Evolutionary conservation across 805 yeast genomes (phyloP).

Genomic region (Groenewaldozyma salmanticensis): DNA sequence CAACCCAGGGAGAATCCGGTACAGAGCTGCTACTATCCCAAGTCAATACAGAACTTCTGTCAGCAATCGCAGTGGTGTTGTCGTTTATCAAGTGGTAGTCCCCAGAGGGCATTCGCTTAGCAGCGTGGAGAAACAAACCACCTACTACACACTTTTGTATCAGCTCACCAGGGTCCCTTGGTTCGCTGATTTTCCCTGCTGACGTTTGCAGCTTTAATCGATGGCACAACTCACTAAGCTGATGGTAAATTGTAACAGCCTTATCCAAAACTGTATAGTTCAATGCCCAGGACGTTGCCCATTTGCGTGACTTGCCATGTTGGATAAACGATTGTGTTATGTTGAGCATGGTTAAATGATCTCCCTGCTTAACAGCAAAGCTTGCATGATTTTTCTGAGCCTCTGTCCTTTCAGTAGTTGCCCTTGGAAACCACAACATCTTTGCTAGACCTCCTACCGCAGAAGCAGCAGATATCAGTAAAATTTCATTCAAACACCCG

Average conservation of each 20-base stretch:
- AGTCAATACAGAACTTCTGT: neutral
- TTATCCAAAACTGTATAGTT: conserved; percentile 51
- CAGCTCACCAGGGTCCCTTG: neutral
- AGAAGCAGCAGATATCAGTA: conserved; percentile 67
- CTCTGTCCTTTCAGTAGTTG: neutral
- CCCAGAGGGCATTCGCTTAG: conserved; percentile 8
- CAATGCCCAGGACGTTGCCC: conserved; percentile 62
- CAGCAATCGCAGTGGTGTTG: neutral
- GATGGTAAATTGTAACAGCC: conserved; percentile 58
- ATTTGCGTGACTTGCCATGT: conserved; percentile 24
- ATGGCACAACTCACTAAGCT: conserved; percentile 30
- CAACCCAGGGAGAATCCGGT: neutral
- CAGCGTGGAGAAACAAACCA: conserved; percentile 13
- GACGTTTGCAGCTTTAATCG: neutral
- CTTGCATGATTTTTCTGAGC: conserved; percentile 52
- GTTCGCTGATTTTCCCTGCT: neutral
- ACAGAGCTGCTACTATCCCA: too few species aligned
- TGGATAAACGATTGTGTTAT: conserved; percentile 25
- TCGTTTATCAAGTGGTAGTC: neutral
- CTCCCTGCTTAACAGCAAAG: conserved; percentile 65
- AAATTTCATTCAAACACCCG: conserved; percentile 56
- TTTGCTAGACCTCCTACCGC: conserved; percentile 53
- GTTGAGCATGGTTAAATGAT: conserved; percentile 69
- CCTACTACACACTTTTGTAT: conserved; percentile 9
- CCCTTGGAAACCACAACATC: conserved; percentile 25